A percentile compares a stretch with the other conserved stretches of the same genome.
phyloP scores from a whole-genome alignment of 1,284 basidiomycete species.

The Sphagnurus paluster region DNA sequence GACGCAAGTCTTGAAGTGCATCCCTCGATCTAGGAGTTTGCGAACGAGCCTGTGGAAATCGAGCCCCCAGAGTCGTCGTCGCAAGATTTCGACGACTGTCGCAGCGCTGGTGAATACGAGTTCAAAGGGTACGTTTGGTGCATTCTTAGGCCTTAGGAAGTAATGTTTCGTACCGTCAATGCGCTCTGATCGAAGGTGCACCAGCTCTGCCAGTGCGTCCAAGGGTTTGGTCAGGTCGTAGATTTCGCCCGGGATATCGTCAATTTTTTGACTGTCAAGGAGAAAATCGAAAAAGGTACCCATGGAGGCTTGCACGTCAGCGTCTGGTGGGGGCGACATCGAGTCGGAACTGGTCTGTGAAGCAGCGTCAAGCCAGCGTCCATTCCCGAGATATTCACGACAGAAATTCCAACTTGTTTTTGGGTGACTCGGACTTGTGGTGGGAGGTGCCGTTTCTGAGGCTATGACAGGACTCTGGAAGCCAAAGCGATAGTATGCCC shows the following conservation, averaged over 20 bases:
- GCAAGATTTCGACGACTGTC: not conserved
- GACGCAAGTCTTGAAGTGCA: conserved; percentile 5
- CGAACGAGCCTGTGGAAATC: not conserved
- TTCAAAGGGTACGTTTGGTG: not conserved
- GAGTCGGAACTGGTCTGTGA: not conserved
- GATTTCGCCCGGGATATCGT: no score
- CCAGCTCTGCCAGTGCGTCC: no score
- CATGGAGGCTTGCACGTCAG: not conserved
- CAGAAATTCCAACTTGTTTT: not conserved
- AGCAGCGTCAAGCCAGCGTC: not conserved
- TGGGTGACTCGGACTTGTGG: not conserved
- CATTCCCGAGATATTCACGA: not conserved
- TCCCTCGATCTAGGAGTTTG: conserved; percentile 1
- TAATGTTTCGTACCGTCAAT: no score
- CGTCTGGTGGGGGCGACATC: not conserved
- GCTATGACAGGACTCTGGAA: not conserved
- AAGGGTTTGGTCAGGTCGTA: no score
- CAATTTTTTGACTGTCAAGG: no score
- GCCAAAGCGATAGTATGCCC: conserved; percentile 8
- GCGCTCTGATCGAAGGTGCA: no score
- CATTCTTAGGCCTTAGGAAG: no score
- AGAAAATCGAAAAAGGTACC: not conserved
- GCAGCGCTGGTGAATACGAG: conserved; percentile 5
- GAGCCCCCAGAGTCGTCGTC: not conserved
- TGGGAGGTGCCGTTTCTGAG: not conserved